phyloP scores from a whole-genome alignment of 192 early-diverging fungal genomes.

The Spinellus fusiger region DNA sequence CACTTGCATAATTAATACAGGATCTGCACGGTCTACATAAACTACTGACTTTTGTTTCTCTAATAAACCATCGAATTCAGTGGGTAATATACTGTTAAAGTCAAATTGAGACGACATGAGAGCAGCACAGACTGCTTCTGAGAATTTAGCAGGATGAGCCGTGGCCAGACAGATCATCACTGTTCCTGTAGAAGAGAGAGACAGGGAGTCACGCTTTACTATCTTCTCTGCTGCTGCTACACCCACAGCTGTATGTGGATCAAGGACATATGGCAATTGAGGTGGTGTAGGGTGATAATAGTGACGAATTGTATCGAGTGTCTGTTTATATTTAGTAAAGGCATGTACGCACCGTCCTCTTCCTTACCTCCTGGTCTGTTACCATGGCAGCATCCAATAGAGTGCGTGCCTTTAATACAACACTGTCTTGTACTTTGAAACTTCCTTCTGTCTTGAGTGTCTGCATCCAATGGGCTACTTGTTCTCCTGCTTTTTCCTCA shows the following conservation, averaged over 20 bases:
- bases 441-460: conserved; percentile 63
- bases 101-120: conserved; percentile 50
- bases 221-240: conserved; percentile 73
- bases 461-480: conserved; percentile 72
- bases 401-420: conserved; percentile 59
- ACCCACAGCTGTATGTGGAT: conserved; percentile 96
- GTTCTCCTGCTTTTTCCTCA: conserved; percentile 45
- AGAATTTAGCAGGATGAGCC: conserved; percentile 95
- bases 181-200: conserved; percentile 9
- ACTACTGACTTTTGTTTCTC: conserved; percentile 64
- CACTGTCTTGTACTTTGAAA: conserved; percentile 59
- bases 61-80: conserved; percentile 62
- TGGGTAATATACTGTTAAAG: conserved; percentile 55
- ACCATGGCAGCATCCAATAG: conserved; percentile 73
- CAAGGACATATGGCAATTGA: conserved; percentile 68
- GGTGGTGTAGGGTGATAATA: conserved; percentile 53
- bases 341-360: not conserved
- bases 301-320: conserved; percentile 63
- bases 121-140: conserved; percentile 81
- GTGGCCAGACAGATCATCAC: conserved; percentile 74
- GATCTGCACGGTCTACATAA: conserved; percentile 41
- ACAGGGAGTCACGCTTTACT: conserved; percentile 5
- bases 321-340: conserved; percentile 34
- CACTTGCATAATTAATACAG: conserved; percentile 42
- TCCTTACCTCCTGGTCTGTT: conserved; percentile 50